Evolutionary conservation across 2,329 filamentous ascomycete genomes (phyloP).

Genomic region (Fusarium globosum): DNA sequence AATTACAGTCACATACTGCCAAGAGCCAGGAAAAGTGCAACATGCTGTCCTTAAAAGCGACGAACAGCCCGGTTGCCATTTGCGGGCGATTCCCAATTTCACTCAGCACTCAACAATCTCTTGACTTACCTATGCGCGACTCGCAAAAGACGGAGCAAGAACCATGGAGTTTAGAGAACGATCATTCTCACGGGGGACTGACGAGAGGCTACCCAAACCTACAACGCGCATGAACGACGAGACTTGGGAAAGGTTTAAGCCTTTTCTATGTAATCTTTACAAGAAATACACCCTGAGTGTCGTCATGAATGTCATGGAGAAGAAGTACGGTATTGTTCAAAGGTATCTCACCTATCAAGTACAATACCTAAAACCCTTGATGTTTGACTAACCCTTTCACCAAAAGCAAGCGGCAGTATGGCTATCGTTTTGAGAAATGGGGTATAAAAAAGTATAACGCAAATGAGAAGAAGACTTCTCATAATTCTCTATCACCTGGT

Average conservation of each 20-base stretch:
- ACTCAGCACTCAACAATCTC: background rate
- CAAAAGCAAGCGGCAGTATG: conserved; percentile 46
- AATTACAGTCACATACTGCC: conserved; percentile 4
- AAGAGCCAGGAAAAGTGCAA: conserved; percentile 19
- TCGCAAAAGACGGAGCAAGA: background rate
- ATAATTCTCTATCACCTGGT: background rate
- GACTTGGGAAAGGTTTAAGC: conserved; percentile 37
- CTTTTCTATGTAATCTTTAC: conserved; percentile 36
- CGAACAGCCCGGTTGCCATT: background rate
- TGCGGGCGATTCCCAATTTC: background rate
- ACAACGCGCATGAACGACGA: conserved; percentile 41
- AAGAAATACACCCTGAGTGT: conserved; percentile 34
- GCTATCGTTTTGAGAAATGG: conserved; percentile 47
- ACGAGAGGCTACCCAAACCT: conserved; percentile 26
- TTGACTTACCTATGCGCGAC: background rate
- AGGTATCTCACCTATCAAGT: conserved; percentile 30
- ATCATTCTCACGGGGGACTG: conserved; percentile 11
- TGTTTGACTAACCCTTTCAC: background rate
- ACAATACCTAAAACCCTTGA: background rate
- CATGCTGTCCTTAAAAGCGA: conserved; percentile 25
- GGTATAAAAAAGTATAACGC: conserved; percentile 43
- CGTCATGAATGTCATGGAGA: conserved; percentile 38
- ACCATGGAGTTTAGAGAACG: conserved; percentile 23
- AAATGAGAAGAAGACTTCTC: conserved; percentile 26
- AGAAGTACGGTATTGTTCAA: conserved; percentile 26